These are phyloP conservation scores for Verticillium tricorpus DNA, from an alignment of 2,329 filamentous ascomycete species.

Conservation along the genomic window DNA sequence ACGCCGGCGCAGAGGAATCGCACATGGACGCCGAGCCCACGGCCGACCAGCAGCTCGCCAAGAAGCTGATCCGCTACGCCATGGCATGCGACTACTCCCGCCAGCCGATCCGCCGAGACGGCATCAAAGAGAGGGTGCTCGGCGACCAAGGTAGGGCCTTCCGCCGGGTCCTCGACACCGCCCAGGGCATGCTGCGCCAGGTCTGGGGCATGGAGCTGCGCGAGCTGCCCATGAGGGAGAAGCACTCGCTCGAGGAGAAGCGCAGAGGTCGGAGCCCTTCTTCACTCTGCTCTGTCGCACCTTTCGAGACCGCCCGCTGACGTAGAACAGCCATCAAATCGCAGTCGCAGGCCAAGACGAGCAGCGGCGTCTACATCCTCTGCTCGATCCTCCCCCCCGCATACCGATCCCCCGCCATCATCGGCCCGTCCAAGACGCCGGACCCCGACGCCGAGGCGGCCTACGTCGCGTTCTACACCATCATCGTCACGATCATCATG, in stretches of 20 bases:
- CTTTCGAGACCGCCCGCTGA: neutral
- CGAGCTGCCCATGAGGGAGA: conserved; percentile 78
- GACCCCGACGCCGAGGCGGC: conserved; percentile 66
- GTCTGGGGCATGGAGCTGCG: conserved; percentile 91
- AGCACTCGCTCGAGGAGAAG: conserved; percentile 71
- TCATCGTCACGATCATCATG: conserved; percentile 72
- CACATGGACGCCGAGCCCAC: conserved; percentile 28
- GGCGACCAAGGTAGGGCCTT: conserved; percentile 68
- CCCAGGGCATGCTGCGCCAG: conserved; percentile 65
- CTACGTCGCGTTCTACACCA: conserved; percentile 77
- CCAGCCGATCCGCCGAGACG: conserved; percentile 54
- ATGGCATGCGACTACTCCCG: conserved; percentile 62
- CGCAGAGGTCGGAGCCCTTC: conserved; percentile 56
- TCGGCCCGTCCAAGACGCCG: conserved; percentile 63
- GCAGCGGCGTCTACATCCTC: conserved; percentile 72
- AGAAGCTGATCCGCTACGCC: conserved; percentile 65
- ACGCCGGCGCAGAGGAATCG: conserved; percentile 35
- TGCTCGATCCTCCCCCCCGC: conserved; percentile 64
- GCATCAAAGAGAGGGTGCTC: conserved; percentile 67
- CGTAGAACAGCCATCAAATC: conserved; percentile 31
- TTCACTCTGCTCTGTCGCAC: neutral
- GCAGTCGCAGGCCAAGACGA: conserved; percentile 47
- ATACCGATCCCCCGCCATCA: conserved; percentile 63
- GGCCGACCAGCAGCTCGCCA: conserved; percentile 49
- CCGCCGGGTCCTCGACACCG: conserved; percentile 68